Percentiles rank a stretch among this genome's conserved stretches.
phyloP scores from a whole-genome alignment of 306 rosid genomes.

The Vicia villosa region DNA sequence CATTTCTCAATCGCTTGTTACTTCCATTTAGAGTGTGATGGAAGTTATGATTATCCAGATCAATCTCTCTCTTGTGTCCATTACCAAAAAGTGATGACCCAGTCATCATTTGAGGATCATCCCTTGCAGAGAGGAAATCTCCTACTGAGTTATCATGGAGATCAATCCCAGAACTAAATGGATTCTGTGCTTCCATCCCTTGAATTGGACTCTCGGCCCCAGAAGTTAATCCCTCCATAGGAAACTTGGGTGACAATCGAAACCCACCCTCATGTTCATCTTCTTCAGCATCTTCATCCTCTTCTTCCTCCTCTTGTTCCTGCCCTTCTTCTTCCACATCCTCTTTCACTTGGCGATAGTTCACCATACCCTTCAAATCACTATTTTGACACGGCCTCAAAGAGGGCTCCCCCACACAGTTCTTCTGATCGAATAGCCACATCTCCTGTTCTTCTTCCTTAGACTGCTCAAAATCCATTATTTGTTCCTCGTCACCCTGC shows the following conservation, averaged over 20 bases:
- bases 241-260: constrained; percentile 55
- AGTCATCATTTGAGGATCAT: constrained; percentile 58
- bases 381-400: constrained; percentile 56
- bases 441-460: constrained; percentile 54
- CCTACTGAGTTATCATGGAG: constrained; percentile 59
- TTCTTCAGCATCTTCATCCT: constrained; percentile 52
- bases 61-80: constrained; percentile 71
- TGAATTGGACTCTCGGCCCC: constrained; percentile 63
- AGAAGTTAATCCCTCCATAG: constrained; percentile 67
- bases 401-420: constrained; percentile 43
- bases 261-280: constrained; percentile 61
- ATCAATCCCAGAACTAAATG: constrained; percentile 65
- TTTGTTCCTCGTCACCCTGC: constrained; percentile 45
- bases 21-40: constrained; percentile 56
- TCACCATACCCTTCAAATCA: constrained; percentile 46
- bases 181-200: constrained; percentile 56
- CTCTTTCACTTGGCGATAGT: constrained; percentile 41
- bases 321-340: constrained; percentile 45
- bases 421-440: constrained; percentile 61
- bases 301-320: constrained; percentile 48
- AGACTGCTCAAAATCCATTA: constrained; percentile 60
- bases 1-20: constrained; percentile 71
- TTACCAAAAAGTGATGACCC: constrained; percentile 63
- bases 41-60: constrained; percentile 55
- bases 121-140: constrained; percentile 69